Evolutionary conservation across 2,329 filamentous ascomycete genomes (phyloP).

Genomic region (Trichoderma cornu-damae): DNA sequence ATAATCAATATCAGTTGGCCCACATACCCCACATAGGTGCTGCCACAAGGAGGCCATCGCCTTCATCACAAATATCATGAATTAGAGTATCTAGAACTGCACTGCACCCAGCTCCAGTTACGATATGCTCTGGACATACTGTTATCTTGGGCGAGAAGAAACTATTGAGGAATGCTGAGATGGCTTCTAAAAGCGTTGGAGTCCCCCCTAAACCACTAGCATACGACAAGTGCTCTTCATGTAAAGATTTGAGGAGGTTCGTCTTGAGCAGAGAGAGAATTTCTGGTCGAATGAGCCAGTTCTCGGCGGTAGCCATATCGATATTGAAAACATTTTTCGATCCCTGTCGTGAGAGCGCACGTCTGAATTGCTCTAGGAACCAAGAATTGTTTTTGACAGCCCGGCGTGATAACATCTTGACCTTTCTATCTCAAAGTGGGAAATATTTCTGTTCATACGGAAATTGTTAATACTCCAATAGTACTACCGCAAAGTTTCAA

Average conservation of each 20-base stretch:
- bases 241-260: neutral
- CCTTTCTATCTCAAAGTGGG: neutral
- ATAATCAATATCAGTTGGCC: neutral
- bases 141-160: constrained; percentile 2
- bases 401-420: constrained; percentile 11
- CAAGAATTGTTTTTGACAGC: constrained; percentile 11
- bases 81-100: constrained; percentile 8
- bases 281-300: constrained; percentile 14
- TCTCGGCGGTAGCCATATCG: constrained; percentile 15
- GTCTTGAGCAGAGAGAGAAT: constrained; percentile 3
- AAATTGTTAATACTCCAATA: too few relatives aligned
- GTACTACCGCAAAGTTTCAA: too few relatives aligned
- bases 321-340: neutral
- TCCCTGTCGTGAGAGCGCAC: constrained; percentile 1
- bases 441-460: neutral
- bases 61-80: constrained; percentile 12
- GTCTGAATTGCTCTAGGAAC: constrained; percentile 15
- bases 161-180: constrained; percentile 8
- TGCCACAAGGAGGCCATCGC: constrained; percentile 8
- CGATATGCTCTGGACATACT: constrained; percentile 5
- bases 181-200: neutral
- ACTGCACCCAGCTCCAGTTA: constrained; percentile 6
- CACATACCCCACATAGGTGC: constrained; percentile 13
- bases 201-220: constrained; percentile 10
- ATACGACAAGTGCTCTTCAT: constrained; percentile 12